A percentile compares a stretch with the other conserved stretches of the same genome.
These are phyloP conservation scores for Pleurotus salmoneostramineus DNA, from an alignment of 768 basidiomycete genomes.

Conservation along the genomic window DNA sequence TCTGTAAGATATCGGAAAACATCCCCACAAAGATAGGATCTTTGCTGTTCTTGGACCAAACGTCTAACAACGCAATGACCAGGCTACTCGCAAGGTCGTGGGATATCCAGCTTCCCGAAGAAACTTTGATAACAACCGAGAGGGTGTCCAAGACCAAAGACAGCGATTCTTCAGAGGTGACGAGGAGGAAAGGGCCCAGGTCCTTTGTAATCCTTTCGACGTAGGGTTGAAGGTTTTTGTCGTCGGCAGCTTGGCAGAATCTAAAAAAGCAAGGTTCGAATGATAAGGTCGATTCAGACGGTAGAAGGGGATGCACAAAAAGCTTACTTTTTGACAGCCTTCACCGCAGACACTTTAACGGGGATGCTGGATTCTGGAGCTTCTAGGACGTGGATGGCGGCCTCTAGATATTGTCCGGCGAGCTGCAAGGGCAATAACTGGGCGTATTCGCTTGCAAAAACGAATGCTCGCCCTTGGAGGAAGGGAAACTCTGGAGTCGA, in stretches of 20 bases:
- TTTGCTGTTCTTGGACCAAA: conserved; percentile 85
- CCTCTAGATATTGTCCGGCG: conserved; percentile 83
- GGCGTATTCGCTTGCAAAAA: conserved; percentile 89
- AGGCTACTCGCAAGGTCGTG: conserved; percentile 62
- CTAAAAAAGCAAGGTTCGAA: conserved; percentile 27
- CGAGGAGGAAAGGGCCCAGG: conserved; percentile 77
- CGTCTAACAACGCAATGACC: conserved; percentile 64
- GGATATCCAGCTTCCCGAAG: conserved; percentile 70
- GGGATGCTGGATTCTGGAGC: conserved; percentile 67
- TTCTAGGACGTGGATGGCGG: conserved; percentile 84
- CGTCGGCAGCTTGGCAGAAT: conserved; percentile 65
- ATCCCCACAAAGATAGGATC: conserved; percentile 91
- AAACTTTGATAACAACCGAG: conserved; percentile 72
- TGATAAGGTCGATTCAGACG: not conserved
- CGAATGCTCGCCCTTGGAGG: conserved; percentile 91
- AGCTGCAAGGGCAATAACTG: conserved; percentile 67
- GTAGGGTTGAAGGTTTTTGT: conserved; percentile 55
- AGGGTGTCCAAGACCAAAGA: conserved; percentile 86
- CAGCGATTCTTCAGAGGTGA: conserved; percentile 84
- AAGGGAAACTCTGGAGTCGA: conserved; percentile 70
- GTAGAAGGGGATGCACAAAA: not conserved
- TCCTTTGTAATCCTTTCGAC: conserved; percentile 74
- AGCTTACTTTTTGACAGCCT: conserved; percentile 86
- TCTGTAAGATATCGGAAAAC: conserved; percentile 73
- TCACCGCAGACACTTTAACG: conserved; percentile 92